Percentiles rank a stretch among this genome's conserved stretches.
These are phyloP conservation scores for Cudoniella acicularis DNA, from an alignment of 495 filamentous ascomycete species.

Conservation along the genomic window DNA sequence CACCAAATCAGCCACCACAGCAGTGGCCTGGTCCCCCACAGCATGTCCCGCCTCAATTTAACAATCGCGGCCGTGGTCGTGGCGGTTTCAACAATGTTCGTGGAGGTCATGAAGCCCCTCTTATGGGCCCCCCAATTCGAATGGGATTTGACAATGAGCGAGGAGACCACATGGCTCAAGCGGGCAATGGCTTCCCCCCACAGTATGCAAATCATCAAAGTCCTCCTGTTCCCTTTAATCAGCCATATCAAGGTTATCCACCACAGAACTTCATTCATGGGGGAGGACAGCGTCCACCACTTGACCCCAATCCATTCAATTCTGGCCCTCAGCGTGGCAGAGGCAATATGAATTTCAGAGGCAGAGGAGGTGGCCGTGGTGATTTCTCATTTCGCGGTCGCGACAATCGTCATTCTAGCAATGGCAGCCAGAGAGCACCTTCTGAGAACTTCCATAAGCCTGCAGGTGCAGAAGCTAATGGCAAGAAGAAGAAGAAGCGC, in stretches of 20 bases:
- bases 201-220: slow-evolving; percentile 26
- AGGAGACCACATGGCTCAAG: slow-evolving; percentile 41
- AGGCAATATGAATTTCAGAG: slow-evolving; percentile 24
- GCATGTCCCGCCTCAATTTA: slow-evolving; percentile 17
- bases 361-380: slow-evolving; percentile 29
- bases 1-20: slow-evolving; percentile 27
- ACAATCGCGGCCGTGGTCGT: slow-evolving; percentile 18
- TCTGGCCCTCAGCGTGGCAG: slow-evolving; percentile 30
- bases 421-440: slow-evolving; percentile 40
- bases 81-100: slow-evolving; percentile 32
- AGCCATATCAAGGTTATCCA: slow-evolving; percentile 35
- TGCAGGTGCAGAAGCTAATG: slow-evolving; percentile 51
- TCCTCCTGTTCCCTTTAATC: slow-evolving; percentile 33
- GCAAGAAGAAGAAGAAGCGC: slow-evolving; percentile 69
- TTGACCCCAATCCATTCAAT: slow-evolving; percentile 33
- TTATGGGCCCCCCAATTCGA: slow-evolving; percentile 54
- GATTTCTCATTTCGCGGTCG: slow-evolving; percentile 30
- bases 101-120: slow-evolving; percentile 43
- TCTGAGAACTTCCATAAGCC: slow-evolving; percentile 53
- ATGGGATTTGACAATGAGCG: slow-evolving; percentile 46
- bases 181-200: slow-evolving; percentile 41
- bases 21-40: slow-evolving; percentile 30
- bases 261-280: slow-evolving; percentile 24
- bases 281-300: slow-evolving; percentile 25
- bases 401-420: slow-evolving; percentile 40